Evolutionary conservation across 257 asterid genomes (phyloP).

Genomic region (Solanum raphanifolium): DNA sequence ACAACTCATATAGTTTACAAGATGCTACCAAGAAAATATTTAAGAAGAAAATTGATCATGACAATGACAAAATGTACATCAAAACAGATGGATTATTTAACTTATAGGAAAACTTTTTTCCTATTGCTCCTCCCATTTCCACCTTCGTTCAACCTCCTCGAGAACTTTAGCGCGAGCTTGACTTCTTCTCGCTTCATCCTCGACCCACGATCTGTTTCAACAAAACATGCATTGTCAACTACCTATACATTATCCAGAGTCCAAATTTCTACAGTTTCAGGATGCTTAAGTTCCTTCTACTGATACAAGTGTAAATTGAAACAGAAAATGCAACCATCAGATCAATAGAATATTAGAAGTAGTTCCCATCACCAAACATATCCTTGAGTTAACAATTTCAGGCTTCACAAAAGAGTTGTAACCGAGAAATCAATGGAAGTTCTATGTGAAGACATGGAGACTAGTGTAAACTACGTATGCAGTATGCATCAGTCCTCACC

Average conservation of each 20-base stretch:
- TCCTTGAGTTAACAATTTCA: not conserved
- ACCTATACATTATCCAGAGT: not conserved
- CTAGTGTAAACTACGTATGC: not conserved
- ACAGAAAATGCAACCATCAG: not conserved
- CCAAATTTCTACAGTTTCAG: not conserved
- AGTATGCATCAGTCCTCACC: not conserved
- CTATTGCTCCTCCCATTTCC: slow-evolving; percentile 70
- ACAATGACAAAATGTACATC: not conserved
- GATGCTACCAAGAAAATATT: not conserved
- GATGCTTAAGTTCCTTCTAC: not conserved
- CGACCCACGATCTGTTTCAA: slow-evolving; percentile 75
- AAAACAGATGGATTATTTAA: not conserved
- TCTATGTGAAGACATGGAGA: not conserved
- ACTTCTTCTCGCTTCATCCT: slow-evolving; percentile 82
- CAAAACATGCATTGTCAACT: not conserved
- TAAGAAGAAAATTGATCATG: not conserved
- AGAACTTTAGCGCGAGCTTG: slow-evolving; percentile 70
- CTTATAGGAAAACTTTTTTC: not conserved
- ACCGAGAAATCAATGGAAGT: not conserved
- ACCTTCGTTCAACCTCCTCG: slow-evolving; percentile 65
- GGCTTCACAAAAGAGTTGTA: not conserved
- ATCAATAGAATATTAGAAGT: not conserved
- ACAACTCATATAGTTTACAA: not conserved
- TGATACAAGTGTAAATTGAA: not conserved
- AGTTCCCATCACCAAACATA: not conserved